Base-by-base conservation (phyloP, 2,329 filamentous ascomycete genomes). In the Pseudogymnoascus verrucosus region DNA sequence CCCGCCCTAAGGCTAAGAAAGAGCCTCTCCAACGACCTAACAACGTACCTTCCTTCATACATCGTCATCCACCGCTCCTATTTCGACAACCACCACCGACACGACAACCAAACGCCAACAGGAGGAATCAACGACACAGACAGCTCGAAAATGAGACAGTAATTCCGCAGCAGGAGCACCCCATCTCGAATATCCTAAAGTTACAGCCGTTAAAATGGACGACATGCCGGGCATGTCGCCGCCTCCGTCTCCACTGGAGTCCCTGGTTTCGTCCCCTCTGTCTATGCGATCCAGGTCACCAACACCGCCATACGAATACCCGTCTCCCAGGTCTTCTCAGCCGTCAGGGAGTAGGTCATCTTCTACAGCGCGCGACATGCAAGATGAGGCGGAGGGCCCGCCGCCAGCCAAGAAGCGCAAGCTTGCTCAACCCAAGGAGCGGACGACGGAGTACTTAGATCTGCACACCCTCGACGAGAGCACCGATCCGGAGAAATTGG, bases 371-470 rank as follows among this genome's bases (percentile, higher is more conserved):
- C 68, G 68, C 59, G 68, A 69, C 42, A 61, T 67, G 39, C 64
- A 64, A 26, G 65, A 66, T 10, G 61, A 37, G 39, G 40, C 63
- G 34, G 86, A 90, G 70, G 86, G 84, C 61, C 83, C 82, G 57
- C 86, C 87, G 39, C 89, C 90, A 34, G 79, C 86, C 63, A 96
- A 96, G 80, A 89, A 89, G 75, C 86, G 89, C 71, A 87, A 86
- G 73, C 82, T 88, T 63, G 79, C 80, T 65, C 80, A 84, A 64
- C 80, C 82, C 68, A 86, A 85, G 71, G 82, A 89, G 71, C 89
- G 91, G 70, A 91, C 84, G 19, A 96, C 93, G n/a, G 85, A 90
- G 70, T 85, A 90, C 72, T 82, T 99, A 40, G 88, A 97, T 75
- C 78, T 98, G 39, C 78, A 80, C 44, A 74, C 73, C 19, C 74